phyloP scores from a whole-genome alignment of 2,329 filamentous ascomycete genomes.

The Dactylellina cionopaga region DNA sequence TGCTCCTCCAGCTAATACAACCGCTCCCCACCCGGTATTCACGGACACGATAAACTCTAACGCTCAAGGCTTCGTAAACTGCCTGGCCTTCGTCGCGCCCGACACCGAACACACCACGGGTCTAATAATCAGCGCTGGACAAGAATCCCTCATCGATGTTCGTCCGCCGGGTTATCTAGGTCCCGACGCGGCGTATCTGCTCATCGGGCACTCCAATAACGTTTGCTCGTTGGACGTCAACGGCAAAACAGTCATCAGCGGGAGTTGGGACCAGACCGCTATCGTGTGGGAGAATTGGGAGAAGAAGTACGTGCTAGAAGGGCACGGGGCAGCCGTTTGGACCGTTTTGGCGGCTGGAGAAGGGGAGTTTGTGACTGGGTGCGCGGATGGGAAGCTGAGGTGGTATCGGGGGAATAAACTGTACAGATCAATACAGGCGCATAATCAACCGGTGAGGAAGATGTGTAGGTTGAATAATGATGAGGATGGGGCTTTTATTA shows the following conservation, averaged over 20 bases:
- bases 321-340: slow-evolving; percentile 87
- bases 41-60: slow-evolving; percentile 81
- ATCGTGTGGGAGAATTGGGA: slow-evolving; percentile 92
- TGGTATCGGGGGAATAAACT: slow-evolving; percentile 78
- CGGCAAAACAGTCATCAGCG: slow-evolving; percentile 82
- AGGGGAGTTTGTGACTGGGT: slow-evolving; percentile 78
- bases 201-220: slow-evolving; percentile 87
- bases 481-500: slow-evolving; percentile 78
- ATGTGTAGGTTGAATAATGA: slow-evolving; percentile 77
- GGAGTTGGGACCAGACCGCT: slow-evolving; percentile 86
- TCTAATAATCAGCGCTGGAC: slow-evolving; percentile 85
- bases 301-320: slow-evolving; percentile 74
- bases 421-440: slow-evolving; percentile 72
- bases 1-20: slow-evolving; percentile 60
- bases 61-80: slow-evolving; percentile 87
- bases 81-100: slow-evolving; percentile 78
- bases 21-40: slow-evolving; percentile 73
- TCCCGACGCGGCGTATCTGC: slow-evolving; percentile 78
- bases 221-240: slow-evolving; percentile 86
- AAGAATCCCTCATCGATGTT: slow-evolving; percentile 92
- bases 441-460: slow-evolving; percentile 86
- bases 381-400: slow-evolving; percentile 85
- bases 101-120: slow-evolving; percentile 72
- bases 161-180: slow-evolving; percentile 72
- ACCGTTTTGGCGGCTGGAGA: slow-evolving; percentile 85